Evolutionary conservation across 164 flowering plant genomes (phyloP).

Genomic region (Santalum album): DNA sequence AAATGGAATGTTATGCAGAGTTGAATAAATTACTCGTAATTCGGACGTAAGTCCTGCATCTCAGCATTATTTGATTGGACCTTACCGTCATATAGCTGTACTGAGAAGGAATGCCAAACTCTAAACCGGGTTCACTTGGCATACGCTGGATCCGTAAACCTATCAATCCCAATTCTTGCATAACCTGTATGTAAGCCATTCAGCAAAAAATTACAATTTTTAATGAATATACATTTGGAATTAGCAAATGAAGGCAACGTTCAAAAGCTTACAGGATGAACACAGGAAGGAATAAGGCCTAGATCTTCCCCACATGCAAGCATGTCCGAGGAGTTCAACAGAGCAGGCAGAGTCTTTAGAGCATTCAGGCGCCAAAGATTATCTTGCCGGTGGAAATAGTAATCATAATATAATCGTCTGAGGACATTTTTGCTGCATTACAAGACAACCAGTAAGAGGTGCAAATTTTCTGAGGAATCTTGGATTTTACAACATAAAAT

Average conservation of each 20-base stretch:
- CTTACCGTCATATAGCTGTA: conserved; percentile 92
- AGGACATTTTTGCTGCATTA: conserved; percentile 76
- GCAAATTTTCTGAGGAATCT: too few relatives aligned
- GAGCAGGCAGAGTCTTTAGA: conserved; percentile 84
- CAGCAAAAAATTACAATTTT: conserved; percentile 6
- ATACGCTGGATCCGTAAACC: conserved; percentile 98
- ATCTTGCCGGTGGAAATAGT: conserved; percentile 94
- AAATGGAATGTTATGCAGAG: too few relatives aligned
- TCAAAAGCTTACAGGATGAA: conserved; percentile 74
- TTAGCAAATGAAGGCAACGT: neutral
- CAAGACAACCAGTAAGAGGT: conserved; percentile 5
- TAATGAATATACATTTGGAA: neutral
- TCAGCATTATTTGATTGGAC: neutral
- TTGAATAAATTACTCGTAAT: neutral
- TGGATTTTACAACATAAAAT: neutral
- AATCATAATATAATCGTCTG: conserved; percentile 77
- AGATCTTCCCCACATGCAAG: conserved; percentile 98
- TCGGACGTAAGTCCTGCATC: neutral
- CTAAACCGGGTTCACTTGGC: conserved; percentile 82
- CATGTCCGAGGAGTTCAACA: conserved; percentile 94
- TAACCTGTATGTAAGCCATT: conserved; percentile 47
- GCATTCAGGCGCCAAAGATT: conserved; percentile 86
- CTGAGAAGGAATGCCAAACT: conserved; percentile 93
- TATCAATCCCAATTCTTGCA: conserved; percentile 91
- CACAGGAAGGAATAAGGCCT: conserved; percentile 93